Evolutionary conservation across 2,329 filamentous ascomycete genomes (phyloP).

Genomic region (Coniochaeta hoffmannii): DNA sequence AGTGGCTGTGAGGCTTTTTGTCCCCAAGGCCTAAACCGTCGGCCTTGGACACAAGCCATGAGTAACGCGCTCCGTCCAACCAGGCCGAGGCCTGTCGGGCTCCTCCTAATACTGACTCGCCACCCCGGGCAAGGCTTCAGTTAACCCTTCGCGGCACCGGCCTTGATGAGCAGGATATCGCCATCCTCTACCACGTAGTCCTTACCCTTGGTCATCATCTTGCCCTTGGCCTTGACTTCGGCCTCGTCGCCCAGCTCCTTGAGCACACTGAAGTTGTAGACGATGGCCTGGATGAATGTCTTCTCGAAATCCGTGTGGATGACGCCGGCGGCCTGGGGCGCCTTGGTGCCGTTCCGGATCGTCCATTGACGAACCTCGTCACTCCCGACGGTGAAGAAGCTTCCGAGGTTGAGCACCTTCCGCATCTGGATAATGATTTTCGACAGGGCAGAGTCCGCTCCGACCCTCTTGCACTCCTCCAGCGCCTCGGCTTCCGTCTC

Average conservation of each 20-base stretch:
- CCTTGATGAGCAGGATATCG: slow-evolving; percentile 81
- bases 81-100: neutral
- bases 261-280: slow-evolving; percentile 79
- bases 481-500: slow-evolving; percentile 67
- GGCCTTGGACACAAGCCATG: too few relatives aligned
- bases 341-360: slow-evolving; percentile 90
- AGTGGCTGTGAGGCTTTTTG: neutral
- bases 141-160: slow-evolving; percentile 68
- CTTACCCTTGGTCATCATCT: slow-evolving; percentile 98
- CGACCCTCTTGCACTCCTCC: slow-evolving; percentile 84
- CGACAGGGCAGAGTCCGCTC: slow-evolving; percentile 80
- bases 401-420: slow-evolving; percentile 79
- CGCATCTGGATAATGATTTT: slow-evolving; percentile 94
- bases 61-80: too few relatives aligned
- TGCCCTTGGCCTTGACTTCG: slow-evolving; percentile 81
- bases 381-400: slow-evolving; percentile 93
- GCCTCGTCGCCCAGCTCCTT: slow-evolving; percentile 86
- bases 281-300: slow-evolving; percentile 95
- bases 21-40: too few relatives aligned
- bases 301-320: slow-evolving; percentile 99
- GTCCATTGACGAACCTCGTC: slow-evolving; percentile 99
- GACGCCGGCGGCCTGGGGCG: slow-evolving; percentile 94
- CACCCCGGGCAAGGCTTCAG: neutral
- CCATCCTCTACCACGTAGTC: slow-evolving; percentile 88
- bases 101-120: neutral